Evolutionary conservation across 163 green algal species (phyloP), one percentile per base, ranked within the genome.

Genomic region (Chlamydomonas reinhardtii): DNA sequence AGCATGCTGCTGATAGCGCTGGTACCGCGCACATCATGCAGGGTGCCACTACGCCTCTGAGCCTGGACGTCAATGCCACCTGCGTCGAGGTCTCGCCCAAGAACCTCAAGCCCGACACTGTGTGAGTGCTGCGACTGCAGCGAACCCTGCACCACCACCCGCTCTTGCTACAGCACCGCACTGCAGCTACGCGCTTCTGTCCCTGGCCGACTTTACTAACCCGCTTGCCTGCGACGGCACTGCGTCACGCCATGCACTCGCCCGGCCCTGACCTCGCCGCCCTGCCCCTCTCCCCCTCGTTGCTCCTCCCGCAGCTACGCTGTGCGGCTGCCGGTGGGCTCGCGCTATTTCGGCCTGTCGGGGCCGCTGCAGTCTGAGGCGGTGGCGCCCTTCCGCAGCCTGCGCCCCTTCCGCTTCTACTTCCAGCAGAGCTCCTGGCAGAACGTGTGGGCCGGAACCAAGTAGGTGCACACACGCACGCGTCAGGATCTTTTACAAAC

Each of bases 391-490:
- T n/a, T 86, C 29, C 9, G 1, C 52, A 83, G 89, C 8, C 61
- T 92, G 64, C 73, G 81, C 0, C n/a, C 54, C 20, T 92, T 92
- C 86, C 65, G 75, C 24, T 72, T 91, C 17, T 66, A 25, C 29
- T 73, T 43, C 31, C 31, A 27, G 17, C 16, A 43, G n/a, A 20
- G 5, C 31, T 1, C 24, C 31, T 19, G 66, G 11, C 66, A 25
- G 31, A 31, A 14, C 31, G 16, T 25, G 31, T 39, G 32, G 66
- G 4, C 31, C 31, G 66, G 66, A 9, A 39, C 32, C 17, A 4
- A 43, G 66, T 73, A 31, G 25, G 66, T 39, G 16, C 32, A 24
- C 11, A 14, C 48, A 14, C 48, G 6, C 12, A 19, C 5, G 48
- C 43, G 11, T 11, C 43, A 6, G 43, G n/a, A n/a, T n/a, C n/a